Conservation (phyloP, 1,284 basidiomycete genomes). For the Hemileia vastatrix region DNA sequence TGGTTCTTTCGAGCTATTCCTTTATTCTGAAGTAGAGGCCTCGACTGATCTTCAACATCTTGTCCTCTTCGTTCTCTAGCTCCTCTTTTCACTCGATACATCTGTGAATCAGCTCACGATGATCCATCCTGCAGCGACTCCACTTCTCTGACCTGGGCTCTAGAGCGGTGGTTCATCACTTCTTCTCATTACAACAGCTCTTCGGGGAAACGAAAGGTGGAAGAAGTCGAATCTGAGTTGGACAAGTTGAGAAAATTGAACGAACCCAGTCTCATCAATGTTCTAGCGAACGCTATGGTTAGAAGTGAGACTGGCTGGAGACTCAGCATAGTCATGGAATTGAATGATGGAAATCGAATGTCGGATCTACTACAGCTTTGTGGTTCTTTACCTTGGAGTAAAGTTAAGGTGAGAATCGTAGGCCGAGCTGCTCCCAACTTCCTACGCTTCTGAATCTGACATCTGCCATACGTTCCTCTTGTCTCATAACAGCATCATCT, state of each 20-base stretch:
- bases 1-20: too few relatives aligned
- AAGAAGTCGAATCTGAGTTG: constrained; percentile 39
- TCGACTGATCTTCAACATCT: too few relatives aligned
- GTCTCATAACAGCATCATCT: constrained; percentile 24
- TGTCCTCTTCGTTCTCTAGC: too few relatives aligned
- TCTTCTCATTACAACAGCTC: constrained; percentile 33
- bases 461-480: not conserved
- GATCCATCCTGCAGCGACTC: too few relatives aligned
- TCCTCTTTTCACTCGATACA: constrained; percentile 27
- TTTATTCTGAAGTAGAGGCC: too few relatives aligned
- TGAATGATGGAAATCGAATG: constrained; percentile 25
- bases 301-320: constrained; percentile 26
- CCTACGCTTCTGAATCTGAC: not conserved
- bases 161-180: constrained; percentile 35
- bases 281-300: constrained; percentile 33
- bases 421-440: not conserved
- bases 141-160: constrained; percentile 22
- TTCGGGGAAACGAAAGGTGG: constrained; percentile 35
- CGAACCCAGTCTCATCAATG: constrained; percentile 30
- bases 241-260: constrained; percentile 30
- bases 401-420: constrained; percentile 23
- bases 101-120: too few relatives aligned
- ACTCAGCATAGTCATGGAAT: constrained; percentile 31
- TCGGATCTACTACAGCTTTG: constrained; percentile 32
- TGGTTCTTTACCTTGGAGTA: constrained; percentile 32